Conservation (phyloP, 75 land plant species). For the Cupressus sempervirens region DNA sequence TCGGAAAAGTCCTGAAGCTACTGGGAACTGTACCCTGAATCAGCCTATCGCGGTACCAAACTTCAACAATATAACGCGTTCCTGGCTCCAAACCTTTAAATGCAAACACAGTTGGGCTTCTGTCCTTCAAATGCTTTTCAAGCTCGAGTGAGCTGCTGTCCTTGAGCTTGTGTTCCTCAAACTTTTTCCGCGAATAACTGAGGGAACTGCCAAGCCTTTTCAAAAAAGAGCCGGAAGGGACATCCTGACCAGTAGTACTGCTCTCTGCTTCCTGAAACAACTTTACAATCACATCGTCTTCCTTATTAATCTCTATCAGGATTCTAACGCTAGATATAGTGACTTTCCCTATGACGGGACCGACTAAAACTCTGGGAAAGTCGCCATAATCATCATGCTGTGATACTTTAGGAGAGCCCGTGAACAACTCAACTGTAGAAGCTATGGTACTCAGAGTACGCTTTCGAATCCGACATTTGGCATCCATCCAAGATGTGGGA, state of each 20-base stretch:
- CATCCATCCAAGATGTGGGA: neutral
- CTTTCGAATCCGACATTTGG: conserved; percentile 4
- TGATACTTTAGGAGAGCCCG: neutral
- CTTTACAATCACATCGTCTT: conserved; percentile 6
- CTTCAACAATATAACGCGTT: conserved; percentile 25
- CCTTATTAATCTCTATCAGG: conserved; percentile 22
- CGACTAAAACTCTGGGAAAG: conserved; percentile 33
- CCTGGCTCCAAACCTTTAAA: conserved; percentile 30
- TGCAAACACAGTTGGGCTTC: conserved; percentile 29
- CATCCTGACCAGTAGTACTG: neutral
- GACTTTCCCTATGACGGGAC: conserved; percentile 47
- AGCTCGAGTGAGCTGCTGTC: neutral
- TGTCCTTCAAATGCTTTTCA: conserved; percentile 19
- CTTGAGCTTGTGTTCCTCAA: conserved; percentile 1
- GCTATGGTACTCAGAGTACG: conserved; percentile 1
- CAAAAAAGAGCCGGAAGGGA: neutral
- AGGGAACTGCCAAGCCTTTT: conserved; percentile 2
- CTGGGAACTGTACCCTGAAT: conserved; percentile 18
- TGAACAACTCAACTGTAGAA: neutral
- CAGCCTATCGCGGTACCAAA: conserved; percentile 6
- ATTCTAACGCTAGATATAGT: conserved; percentile 30
- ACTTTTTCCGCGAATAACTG: conserved; percentile 3
- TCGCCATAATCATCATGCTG: neutral
- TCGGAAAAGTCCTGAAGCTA: conserved; percentile 37
- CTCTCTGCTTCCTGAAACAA: neutral